Conservation (phyloP, 31 red algal genomes). For the Endocladia muricata region DNA sequence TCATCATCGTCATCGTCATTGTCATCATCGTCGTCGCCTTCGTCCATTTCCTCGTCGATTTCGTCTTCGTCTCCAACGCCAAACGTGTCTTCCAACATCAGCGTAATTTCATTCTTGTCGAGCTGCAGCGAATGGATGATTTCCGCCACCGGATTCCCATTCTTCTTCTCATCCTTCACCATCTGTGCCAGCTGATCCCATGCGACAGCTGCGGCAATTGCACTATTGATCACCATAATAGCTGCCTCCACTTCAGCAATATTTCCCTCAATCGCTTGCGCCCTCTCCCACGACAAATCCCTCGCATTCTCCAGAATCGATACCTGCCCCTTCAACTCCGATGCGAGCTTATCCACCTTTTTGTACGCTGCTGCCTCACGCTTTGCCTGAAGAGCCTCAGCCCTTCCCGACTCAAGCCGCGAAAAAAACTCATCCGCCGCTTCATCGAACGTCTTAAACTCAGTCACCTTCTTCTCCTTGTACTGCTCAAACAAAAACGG, state of each 20-base stretch:
- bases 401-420: conserved; percentile 48
- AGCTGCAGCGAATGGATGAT: conserved; percentile 90
- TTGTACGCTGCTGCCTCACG: conserved; percentile 63
- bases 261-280: conserved; percentile 79
- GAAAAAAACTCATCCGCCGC: conserved; percentile 96
- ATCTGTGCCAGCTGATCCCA: conserved; percentile 87
- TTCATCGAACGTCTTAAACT: conserved; percentile 74
- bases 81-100: conserved; percentile 73
- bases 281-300: conserved; percentile 47
- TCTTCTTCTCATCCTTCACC: conserved; percentile 80
- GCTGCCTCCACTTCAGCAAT: conserved; percentile 86
- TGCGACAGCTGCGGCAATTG: conserved; percentile 69
- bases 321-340: conserved; percentile 73
- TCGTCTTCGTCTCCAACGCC: conserved; percentile 28
- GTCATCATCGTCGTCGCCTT: conserved; percentile 33
- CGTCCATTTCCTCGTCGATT: conserved; percentile 15
- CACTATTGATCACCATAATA: conserved; percentile 72
- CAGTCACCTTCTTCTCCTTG: neutral
- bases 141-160: conserved; percentile 86
- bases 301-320: conserved; percentile 56
- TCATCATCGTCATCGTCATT: conserved; percentile 43
- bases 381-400: conserved; percentile 42
- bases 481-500: conserved; percentile 71
- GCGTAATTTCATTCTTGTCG: conserved; percentile 80
- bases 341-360: conserved; percentile 80